Evolutionary conservation across 805 yeast species (phyloP).

Genomic region (Candida caryicola): DNA sequence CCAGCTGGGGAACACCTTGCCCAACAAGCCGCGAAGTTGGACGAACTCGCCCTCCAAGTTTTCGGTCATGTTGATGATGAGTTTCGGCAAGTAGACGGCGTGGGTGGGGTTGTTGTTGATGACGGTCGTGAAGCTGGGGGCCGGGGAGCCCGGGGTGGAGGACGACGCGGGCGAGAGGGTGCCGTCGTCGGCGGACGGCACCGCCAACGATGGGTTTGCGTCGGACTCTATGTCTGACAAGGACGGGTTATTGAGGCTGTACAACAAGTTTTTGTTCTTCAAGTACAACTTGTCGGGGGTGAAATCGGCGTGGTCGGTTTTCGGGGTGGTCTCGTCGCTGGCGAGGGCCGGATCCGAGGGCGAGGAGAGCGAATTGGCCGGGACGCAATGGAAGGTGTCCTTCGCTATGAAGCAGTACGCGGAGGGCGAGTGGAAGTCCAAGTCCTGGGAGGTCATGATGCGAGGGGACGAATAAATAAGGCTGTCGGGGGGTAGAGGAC

Average conservation of each 20-base stretch:
- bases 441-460: background rate
- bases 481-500: too few relatives aligned
- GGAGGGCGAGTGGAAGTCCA: slow-evolving; percentile 14
- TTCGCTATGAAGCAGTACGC: slow-evolving; percentile 25
- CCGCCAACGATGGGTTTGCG: slow-evolving; percentile 3
- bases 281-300: slow-evolving; percentile 15
- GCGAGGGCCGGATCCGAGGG: slow-evolving; percentile 4
- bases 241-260: slow-evolving; percentile 27
- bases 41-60: slow-evolving; percentile 30
- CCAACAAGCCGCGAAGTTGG: slow-evolving; percentile 39
- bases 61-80: slow-evolving; percentile 37
- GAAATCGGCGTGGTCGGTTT: slow-evolving; percentile 12
- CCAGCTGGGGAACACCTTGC: slow-evolving; percentile 48
- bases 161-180: background rate
- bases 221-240: slow-evolving; percentile 17
- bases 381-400: slow-evolving; percentile 26
- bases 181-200: background rate
- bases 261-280: slow-evolving; percentile 21
- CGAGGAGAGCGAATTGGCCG: slow-evolving; percentile 17
- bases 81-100: slow-evolving; percentile 49
- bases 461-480: background rate
- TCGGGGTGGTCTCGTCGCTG: slow-evolving; percentile 1
- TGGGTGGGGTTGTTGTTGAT: slow-evolving; percentile 38
- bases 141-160: slow-evolving; percentile 5
- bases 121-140: slow-evolving; percentile 10